Evolutionary conservation across 331 rosid species (phyloP), one percentile per base, ranked within the genome.

Genomic region (Pyracantha coccinea): DNA sequence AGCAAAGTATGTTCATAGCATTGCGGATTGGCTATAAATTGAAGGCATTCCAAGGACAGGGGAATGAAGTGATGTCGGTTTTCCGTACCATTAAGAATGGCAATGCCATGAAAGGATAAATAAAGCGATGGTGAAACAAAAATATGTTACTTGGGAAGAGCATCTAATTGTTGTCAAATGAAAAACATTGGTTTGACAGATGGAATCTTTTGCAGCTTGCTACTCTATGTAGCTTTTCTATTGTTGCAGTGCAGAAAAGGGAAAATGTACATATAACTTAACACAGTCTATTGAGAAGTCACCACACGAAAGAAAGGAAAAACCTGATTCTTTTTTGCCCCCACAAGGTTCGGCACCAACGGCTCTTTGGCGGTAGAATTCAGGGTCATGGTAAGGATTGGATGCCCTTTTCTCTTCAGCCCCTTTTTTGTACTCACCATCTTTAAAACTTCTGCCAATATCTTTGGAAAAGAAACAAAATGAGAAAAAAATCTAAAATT

Each of bases 321-420:
- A 78, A 83, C 81, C 78, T 83, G 83, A 28, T 65, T 82, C 79
- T 7, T 74, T 68, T 65, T 20, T 77, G 15, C 65, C 76, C 69
- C 71, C 75, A 45, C 0, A 73, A 69, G 71, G 50, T 69, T 75
- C 84, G 27, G 72, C 82, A 72, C 75, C 82, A 11, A 83, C 69
- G n/a, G 69, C 68, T 75, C 75, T 71, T 80, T 80, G 85, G 76
- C 32, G 4, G 78, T 82, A 86, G 65, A 73, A 59, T 20, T 84
- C 81, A 70, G 74, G 82, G 79, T 67, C 62, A 72, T 87, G 84
- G 80, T 82, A 88, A 78, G 91, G 90, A 82, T 86, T 88, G 50
- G 88, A 83, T 33, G 91, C 85, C 44, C 81, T 83, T 71, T 83
- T 89, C 45, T 77, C 89, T 54, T 75, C 81, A 20, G 33, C 74